phyloP scores from a whole-genome alignment of 306 rosid species.

The Lagenaria siceraria region DNA sequence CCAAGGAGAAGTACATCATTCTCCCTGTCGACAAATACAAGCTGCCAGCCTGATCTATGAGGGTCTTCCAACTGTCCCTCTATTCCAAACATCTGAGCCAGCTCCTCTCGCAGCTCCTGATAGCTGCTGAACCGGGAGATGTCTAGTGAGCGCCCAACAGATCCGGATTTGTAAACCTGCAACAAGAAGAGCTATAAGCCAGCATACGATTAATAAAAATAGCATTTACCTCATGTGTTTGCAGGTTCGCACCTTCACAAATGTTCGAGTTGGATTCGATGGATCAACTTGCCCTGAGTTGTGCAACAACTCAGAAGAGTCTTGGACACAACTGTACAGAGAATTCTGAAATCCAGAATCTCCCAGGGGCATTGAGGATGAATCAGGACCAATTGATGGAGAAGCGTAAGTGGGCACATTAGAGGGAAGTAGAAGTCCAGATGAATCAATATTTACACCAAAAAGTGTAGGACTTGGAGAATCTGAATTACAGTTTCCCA shows the following conservation, averaged over 20 bases:
- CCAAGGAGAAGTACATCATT: constrained; percentile 94
- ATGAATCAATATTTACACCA: constrained; percentile 70
- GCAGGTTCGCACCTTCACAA: constrained; percentile 48
- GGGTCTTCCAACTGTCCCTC: constrained; percentile 87
- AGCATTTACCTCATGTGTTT: not conserved
- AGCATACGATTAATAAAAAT: constrained; percentile 2
- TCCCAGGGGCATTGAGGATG: constrained; percentile 51
- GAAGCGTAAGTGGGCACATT: constrained; percentile 38
- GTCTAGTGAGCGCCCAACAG: constrained; percentile 85
- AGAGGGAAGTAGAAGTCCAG: constrained; percentile 75
- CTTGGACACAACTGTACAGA: constrained; percentile 49
- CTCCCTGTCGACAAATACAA: constrained; percentile 98
- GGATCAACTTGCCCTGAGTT: constrained; percentile 55
- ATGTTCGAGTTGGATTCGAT: constrained; percentile 42
- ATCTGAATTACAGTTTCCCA: constrained; percentile 36
- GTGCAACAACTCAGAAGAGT: constrained; percentile 57
- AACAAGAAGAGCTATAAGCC: constrained; percentile 17
- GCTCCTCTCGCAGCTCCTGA: constrained; percentile 81
- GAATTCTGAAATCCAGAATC: constrained; percentile 55
- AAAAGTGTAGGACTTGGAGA: constrained; percentile 53
- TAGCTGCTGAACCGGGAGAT: constrained; percentile 91
- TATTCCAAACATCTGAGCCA: constrained; percentile 80
- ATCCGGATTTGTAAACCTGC: constrained; percentile 77
- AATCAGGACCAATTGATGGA: constrained; percentile 38
- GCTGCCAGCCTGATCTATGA: constrained; percentile 99